These are phyloP conservation scores for Wickerhamomyces queroliae DNA, from an alignment of 805 yeast genomes.

Conservation along the genomic window DNA sequence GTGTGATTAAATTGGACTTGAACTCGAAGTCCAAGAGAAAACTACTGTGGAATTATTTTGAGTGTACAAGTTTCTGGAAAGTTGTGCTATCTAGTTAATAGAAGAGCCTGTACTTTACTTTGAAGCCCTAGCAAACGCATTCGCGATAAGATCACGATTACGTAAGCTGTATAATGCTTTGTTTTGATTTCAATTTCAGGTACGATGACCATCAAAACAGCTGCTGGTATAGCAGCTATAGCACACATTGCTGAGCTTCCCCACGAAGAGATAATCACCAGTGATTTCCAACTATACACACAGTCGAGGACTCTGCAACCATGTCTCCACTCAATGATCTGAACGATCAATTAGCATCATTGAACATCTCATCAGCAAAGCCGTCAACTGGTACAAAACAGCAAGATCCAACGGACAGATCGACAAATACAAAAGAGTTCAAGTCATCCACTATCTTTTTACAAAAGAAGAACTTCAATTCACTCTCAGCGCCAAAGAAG, in stretches of 20 bases:
- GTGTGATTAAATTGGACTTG: no score
- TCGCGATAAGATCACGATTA: no score
- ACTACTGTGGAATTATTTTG: no score
- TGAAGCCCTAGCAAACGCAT: not conserved
- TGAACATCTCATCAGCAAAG: conserved; percentile 9
- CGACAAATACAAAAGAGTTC: not conserved
- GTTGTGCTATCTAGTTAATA: no score
- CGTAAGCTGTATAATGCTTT: not conserved
- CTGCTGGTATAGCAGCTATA: no score
- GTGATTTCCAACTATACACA: not conserved
- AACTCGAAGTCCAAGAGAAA: no score
- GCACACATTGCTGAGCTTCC: not conserved
- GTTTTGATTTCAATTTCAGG: not conserved
- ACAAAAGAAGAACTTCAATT: conserved; percentile 14
- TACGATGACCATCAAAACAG: no score
- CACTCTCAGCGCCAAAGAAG: conserved; percentile 8
- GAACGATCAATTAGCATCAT: not conserved
- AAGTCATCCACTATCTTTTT: conserved; percentile 18
- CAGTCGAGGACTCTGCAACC: no score
- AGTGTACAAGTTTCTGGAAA: no score
- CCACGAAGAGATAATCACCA: not conserved
- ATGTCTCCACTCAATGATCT: not conserved
- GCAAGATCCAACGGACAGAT: conserved; percentile 4
- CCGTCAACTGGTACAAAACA: conserved; percentile 3
- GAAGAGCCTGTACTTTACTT: no score